Conservation (phyloP, 2,329 filamentous ascomycete genomes). For the Westerdykella ornata region DNA sequence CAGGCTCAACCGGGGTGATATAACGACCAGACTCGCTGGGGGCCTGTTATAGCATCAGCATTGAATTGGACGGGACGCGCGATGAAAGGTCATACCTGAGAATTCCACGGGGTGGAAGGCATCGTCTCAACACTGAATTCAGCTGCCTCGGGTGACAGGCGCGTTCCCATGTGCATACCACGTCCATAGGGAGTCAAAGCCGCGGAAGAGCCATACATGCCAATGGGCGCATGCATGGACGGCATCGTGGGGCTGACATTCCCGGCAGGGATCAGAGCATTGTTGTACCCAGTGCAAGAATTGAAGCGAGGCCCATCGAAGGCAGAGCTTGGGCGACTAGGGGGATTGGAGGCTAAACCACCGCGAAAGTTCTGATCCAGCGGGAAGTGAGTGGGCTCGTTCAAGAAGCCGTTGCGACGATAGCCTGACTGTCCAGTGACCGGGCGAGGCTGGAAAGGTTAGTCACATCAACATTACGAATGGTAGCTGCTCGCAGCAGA, state of each 20-base stretch:
- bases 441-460: conserved; percentile 10
- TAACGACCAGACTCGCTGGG: conserved; percentile 45
- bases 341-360: conserved; percentile 22
- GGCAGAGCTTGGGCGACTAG: conserved; percentile 34
- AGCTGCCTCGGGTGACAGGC: conserved; percentile 42
- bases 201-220: conserved; percentile 9
- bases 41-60: conserved; percentile 12
- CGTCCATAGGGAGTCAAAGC: conserved; percentile 20
- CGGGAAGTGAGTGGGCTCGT: conserved; percentile 35
- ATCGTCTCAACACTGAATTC: conserved; percentile 38
- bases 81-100: conserved; percentile 18
- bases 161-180: conserved; percentile 33
- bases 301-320: conserved; percentile 30
- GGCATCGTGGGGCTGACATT: conserved; percentile 13
- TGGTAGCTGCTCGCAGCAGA: neutral
- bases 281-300: conserved; percentile 25
- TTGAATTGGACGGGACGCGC: conserved; percentile 4
- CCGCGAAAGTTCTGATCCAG: conserved; percentile 29
- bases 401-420: conserved; percentile 28
- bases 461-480: neutral
- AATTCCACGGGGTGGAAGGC: conserved; percentile 38
- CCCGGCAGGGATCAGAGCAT: conserved; percentile 2
- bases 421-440: conserved; percentile 17
- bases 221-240: conserved; percentile 14
- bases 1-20: conserved; percentile 76